Evolutionary conservation across 495 filamentous ascomycete species (phyloP), one percentile per base, ranked within the genome.

Genomic region (Bacidia gigantensis): DNA sequence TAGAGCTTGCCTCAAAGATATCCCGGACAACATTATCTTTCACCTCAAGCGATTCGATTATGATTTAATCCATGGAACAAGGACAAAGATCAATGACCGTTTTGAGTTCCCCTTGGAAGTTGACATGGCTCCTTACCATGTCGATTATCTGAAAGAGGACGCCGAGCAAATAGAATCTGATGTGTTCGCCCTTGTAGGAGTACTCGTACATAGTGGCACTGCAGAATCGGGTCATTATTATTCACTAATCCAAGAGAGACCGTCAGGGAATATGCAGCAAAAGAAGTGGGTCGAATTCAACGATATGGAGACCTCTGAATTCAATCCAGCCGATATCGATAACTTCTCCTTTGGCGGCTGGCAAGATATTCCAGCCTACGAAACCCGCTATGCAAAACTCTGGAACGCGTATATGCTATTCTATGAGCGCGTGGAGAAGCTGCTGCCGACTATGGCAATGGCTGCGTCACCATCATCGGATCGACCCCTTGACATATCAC

Each of bases 361-460:
- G 25, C 35, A 57, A 3, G 62, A 74, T 63, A 49, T 71, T 69
- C 57, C 68, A 53, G 35, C 67, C 54, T 67, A 75, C 58, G 46
- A 60, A 62, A 55, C 67, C 17, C 68, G 65, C 0, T 68, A 67
- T 49, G 76, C 79, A 49, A 94, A 92, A 62, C 72, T 73, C 7
- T 89, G 81, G 69, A 93, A 84, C 65, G 92, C 89, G 17, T 99
- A 99, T 60, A 95, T 97, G 87, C 74, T 99, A 38, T 96, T 99
- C 67, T 99, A 97, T 61, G 84, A 95, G 62, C 77, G 92, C 52
- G 80, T 82, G 20, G 80, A 83, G 1, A 78, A 77, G 11, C 32
- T 10, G n/a, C n/a, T n/a, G 32, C n/a, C 32, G 32, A n/a, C 10
- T 10, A 71, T 87, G 51, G 72, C 76, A 3, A 54, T 61, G 5